phyloP scores from a whole-genome alignment of 768 basidiomycete genomes.

The Mycena alexandri region DNA sequence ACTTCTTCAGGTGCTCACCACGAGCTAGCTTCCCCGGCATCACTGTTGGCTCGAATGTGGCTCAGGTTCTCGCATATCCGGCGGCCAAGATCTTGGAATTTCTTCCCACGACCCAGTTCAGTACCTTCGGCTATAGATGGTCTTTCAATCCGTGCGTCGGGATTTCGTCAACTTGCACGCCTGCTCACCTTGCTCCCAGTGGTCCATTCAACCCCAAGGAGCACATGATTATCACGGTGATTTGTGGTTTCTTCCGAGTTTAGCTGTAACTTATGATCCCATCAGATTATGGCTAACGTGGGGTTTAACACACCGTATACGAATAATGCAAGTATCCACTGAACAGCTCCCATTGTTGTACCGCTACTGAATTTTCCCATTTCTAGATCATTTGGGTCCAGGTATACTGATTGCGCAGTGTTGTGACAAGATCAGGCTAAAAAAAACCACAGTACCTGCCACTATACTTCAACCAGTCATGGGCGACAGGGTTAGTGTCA shows the following conservation, averaged over 20 bases:
- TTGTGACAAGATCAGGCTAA: too few relatives aligned
- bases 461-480: slow-evolving; percentile 44
- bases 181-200: too few relatives aligned
- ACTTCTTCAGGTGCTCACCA: not conserved
- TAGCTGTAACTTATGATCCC: not conserved
- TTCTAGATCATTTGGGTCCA: slow-evolving; percentile 63
- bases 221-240: slow-evolving; percentile 64
- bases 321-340: slow-evolving; percentile 52
- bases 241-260: too few relatives aligned
- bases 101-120: slow-evolving; percentile 44
- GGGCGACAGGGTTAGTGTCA: slow-evolving; percentile 47
- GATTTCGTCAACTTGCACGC: too few relatives aligned
- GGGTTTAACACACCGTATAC: slow-evolving; percentile 61
- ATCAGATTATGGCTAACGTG: slow-evolving; percentile 63
- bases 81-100: slow-evolving; percentile 54
- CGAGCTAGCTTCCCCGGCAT: slow-evolving; percentile 38
- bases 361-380: slow-evolving; percentile 37
- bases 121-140: slow-evolving; percentile 62
- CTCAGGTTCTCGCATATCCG: slow-evolving; percentile 63
- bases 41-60: slow-evolving; percentile 46
- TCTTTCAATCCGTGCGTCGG: slow-evolving; percentile 54
- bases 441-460: slow-evolving; percentile 57
- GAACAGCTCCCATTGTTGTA: not conserved
- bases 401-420: too few relatives aligned
- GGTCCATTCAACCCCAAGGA: slow-evolving; percentile 76